These are phyloP conservation scores for Herpetomonas samuelpessoai DNA, from an alignment of 208 protist genomes.

Conservation along the genomic window DNA sequence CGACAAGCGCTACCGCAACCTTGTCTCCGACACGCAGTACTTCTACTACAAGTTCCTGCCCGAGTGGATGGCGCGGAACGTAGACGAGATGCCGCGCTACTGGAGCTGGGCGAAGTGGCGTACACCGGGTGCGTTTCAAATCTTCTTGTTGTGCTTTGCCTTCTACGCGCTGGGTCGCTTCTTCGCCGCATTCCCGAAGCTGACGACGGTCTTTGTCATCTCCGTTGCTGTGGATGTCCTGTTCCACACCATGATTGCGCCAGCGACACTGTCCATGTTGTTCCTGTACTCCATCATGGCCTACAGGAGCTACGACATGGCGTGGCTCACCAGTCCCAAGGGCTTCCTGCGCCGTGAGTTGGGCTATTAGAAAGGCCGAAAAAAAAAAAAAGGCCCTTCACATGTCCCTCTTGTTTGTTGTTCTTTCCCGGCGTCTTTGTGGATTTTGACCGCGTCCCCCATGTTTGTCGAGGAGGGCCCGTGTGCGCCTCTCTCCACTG, in stretches of 20 bases:
- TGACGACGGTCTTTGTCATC: constrained; percentile 61
- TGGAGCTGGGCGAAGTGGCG: constrained; percentile 89
- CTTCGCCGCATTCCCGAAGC: constrained; percentile 60
- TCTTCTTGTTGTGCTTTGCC: constrained; percentile 53
- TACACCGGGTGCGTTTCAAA: constrained; percentile 55
- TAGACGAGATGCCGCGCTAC: constrained; percentile 92
- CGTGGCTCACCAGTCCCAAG: constrained; percentile 88
- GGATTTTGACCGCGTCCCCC: too few species aligned
- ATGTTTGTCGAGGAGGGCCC: too few species aligned
- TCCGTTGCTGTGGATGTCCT: constrained; percentile 68
- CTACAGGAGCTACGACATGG: constrained; percentile 81
- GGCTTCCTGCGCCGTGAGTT: constrained; percentile 78
- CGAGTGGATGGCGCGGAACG: constrained; percentile 90
- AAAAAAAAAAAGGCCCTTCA: too few species aligned
- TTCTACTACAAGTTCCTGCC: constrained; percentile 88
- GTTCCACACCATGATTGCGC: constrained; percentile 87
- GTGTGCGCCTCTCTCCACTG: too few species aligned
- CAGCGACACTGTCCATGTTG: constrained; percentile 74
- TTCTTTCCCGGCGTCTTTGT: constrained; percentile 11
- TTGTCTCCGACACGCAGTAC: constrained; percentile 84
- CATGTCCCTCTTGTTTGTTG: constrained; percentile 9
- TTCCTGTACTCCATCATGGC: constrained; percentile 85
- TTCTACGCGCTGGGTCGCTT: constrained; percentile 82
- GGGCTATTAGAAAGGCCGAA: constrained; percentile 76
- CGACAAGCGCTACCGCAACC: constrained; percentile 83